Percentiles rank a stretch among this genome's conserved stretches.
Conservation (phyloP, 1,284 basidiomycete genomes). For the Ustilago xerochloae region DNA sequence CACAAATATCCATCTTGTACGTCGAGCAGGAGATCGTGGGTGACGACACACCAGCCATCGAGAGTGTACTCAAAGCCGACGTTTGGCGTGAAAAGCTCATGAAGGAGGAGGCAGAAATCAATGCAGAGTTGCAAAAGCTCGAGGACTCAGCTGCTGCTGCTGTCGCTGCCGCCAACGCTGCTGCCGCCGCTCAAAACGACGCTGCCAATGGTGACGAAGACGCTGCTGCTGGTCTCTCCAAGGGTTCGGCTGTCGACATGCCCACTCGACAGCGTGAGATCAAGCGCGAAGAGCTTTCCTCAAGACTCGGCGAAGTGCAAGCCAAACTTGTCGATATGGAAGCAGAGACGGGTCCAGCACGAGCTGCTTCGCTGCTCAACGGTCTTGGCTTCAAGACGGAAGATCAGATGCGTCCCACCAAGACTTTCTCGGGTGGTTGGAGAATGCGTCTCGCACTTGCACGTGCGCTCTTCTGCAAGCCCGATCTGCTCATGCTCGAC, state of each 20-base stretch:
- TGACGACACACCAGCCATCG: constrained; percentile 90
- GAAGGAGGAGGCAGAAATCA: constrained; percentile 58
- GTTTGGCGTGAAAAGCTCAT: constrained; percentile 67
- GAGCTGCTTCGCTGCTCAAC: constrained; percentile 88
- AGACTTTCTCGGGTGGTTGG: constrained; percentile 97
- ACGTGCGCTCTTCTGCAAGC: constrained; percentile 91
- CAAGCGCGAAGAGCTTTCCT: constrained; percentile 79
- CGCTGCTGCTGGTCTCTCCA: constrained; percentile 40
- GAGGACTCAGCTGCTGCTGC: constrained; percentile 57
- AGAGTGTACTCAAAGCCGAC: constrained; percentile 84
- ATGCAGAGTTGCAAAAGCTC: constrained; percentile 59
- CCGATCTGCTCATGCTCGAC: constrained; percentile 64
- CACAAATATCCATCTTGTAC: constrained; percentile 95
- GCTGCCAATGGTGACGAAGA: constrained; percentile 26
- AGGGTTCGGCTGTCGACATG: constrained; percentile 62
- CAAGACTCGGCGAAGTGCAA: constrained; percentile 90
- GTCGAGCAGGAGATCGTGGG: constrained; percentile 92
- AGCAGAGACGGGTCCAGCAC: constrained; percentile 92
- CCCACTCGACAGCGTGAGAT: constrained; percentile 67
- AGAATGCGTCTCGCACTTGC: constrained; percentile 99
- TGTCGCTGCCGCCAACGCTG: constrained; percentile 45
- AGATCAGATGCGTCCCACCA: constrained; percentile 76
- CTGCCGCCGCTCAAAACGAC: constrained; percentile 27
- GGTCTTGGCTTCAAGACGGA: constrained; percentile 90
- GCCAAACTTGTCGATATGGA: constrained; percentile 93